Percentiles rank a stretch among this genome's conserved stretches.
Conservation (phyloP, 2,329 filamentous ascomycete genomes). For the Sphaerulina vaccinii region DNA sequence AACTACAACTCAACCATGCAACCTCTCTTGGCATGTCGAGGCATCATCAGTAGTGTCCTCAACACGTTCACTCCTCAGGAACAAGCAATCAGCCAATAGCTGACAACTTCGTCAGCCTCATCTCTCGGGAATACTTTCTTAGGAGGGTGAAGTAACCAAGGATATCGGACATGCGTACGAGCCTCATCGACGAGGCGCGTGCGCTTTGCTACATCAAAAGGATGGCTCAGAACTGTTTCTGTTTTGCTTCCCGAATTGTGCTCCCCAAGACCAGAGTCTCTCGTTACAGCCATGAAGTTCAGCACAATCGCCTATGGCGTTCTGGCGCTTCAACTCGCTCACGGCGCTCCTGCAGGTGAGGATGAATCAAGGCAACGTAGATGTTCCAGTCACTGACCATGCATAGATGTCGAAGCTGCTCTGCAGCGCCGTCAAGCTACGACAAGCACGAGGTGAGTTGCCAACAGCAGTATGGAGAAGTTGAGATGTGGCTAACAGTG, state of each 20-base stretch:
- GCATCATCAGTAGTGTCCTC: not conserved
- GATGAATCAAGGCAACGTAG: not conserved
- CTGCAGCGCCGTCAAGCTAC: not conserved
- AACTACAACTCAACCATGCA: not conserved
- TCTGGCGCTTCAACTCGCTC: conserved; percentile 15
- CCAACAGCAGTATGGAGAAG: not conserved
- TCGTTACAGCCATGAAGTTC: conserved; percentile 22
- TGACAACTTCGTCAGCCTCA: conserved; percentile 2
- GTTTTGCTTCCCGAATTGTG: conserved; percentile 2
- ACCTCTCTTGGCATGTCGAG: not conserved
- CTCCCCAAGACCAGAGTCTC: conserved; percentile 1
- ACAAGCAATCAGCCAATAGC: not conserved
- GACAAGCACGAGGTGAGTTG: not conserved
- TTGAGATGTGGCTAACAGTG: not conserved
- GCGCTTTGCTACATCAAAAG: conserved; percentile 11
- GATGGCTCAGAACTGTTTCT: not conserved
- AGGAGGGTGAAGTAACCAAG: conserved; percentile 7
- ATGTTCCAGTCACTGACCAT: not conserved
- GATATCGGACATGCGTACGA: not conserved
- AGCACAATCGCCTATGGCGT: conserved; percentile 14
- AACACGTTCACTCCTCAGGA: not conserved
- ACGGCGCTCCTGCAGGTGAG: not conserved
- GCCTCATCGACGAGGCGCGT: not conserved
- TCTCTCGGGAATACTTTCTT: conserved; percentile 1
- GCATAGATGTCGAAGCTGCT: not conserved